Evolutionary conservation across 345 rosid genomes (phyloP), one percentile per base, ranked within the genome.

Genomic region (Hypericum androsaemum): DNA sequence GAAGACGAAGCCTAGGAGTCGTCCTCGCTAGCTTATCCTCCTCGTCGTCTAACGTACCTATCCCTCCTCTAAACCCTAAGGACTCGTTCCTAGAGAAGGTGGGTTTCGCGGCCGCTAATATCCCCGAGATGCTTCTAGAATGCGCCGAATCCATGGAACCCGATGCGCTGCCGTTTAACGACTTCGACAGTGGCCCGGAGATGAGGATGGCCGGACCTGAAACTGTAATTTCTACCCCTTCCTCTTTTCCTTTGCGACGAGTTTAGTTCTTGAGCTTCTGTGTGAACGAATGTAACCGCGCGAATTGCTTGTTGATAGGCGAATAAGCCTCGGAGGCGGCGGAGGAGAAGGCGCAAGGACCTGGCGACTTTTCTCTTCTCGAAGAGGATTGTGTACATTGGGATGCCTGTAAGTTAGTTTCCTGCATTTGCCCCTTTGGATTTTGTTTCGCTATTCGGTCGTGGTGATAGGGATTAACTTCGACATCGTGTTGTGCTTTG

Each of bases 381-480:
- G 44, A 82, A 80, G 10, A 79, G 98, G 56, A 82, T 87, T 0
- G 89, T 90, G 54, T 87, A 80, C 71, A 82, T 90, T 63, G 95
- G 96, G 58, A 82, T 87, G 92, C 98, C 95, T 39, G 98, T 90
- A 63, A 71, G 85, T 35, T 14, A 39, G 54, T 3, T 12, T 44
- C 12, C 12, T 44, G 1, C 15, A 51, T 44, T 62, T 35, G 1
- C 37, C 12, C 16, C n/a, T 39, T 37, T 35, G n/a, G n/a, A n/a
- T n/a, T n/a, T n/a, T n/a, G n/a, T n/a, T n/a, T n/a, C n/a, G n/a
- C 41, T 37, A 6, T 51, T 51, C 41, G 39, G 32, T 53, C 39
- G 17, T 43, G 1, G 39, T 60, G 17, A 6, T 58, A 39, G 43
- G 10, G 16, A 38, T 38, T 52, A n/a, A 44, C 51, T 14, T 57